Base-by-base conservation (phyloP, 352 stramenopile genomes). In the Phytopythium chamaehyphon region DNA sequence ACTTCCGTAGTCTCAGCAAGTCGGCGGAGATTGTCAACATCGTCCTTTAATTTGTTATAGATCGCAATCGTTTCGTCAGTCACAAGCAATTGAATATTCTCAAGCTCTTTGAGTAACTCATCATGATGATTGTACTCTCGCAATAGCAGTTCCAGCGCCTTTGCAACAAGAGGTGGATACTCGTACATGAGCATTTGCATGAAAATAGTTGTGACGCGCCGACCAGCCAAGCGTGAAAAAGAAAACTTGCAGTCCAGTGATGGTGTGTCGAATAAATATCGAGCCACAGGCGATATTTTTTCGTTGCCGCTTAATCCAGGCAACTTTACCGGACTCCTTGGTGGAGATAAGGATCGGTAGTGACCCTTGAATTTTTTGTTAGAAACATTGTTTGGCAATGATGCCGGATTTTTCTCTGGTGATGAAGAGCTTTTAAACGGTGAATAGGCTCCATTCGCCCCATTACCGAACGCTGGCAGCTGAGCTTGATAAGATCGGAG, bases 161-260 rank as follows among this genome's bases (percentile, higher is more conserved):
- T 86, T 0, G 74, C 81, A 5, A 90, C 79, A 9, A 90, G 66
- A 11, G 76, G 76, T 15, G 79, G 76, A 55, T 90, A 83, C 49
- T 88, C 76, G 45, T 88, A 88, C 79, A 90, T 88, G 3, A 90
- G 65, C 76, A 87, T 74, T 51, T 90, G 79, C 72, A 88, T 81
- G 14, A 90, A 59, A 19, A 90, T 63, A 2, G 76, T 87, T 12
- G 72, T 77, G 33, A 83, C 61, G 26, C 65, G 59, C 42, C 70
- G 72, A 10, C 48, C 44, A 3, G 71, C 65, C 31, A 90, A 49
- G 38, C 62, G 57, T 9, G 61, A 54, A 0, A 90, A 70, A 33
- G 76, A 86, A 37, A 84, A 69, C 40, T 70, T 82, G 64, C 79
- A 88, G 14, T 86, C 74, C 40, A 86, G 57, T 2, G 71, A 70